Conservation (phyloP, 192 early-diverging fungal species). For the Endogone sp. region DNA sequence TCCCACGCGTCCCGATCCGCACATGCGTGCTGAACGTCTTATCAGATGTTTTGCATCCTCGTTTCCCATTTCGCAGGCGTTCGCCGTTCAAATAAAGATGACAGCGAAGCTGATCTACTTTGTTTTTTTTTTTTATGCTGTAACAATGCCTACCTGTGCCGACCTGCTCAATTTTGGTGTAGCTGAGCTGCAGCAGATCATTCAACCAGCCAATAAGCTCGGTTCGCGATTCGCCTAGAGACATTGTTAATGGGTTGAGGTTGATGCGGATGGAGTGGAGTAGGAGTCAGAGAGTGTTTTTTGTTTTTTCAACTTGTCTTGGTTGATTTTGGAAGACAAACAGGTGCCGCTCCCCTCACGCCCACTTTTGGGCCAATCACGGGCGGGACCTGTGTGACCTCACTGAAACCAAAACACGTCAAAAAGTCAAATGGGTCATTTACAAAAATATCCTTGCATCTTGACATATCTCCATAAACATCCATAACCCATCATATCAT, state of each 20-base stretch:
- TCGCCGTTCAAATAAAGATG: background rate
- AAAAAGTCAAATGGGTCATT: no score
- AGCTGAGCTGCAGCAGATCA: conserved; percentile 84
- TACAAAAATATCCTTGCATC: background rate
- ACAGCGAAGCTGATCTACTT: background rate
- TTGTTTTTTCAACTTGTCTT: background rate
- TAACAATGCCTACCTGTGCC: conserved; percentile 71
- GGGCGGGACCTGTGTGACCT: no score
- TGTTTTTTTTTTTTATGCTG: conserved; percentile 9
- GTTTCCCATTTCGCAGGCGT: background rate
- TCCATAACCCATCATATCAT: no score
- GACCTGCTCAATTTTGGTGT: conserved; percentile 93
- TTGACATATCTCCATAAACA: background rate
- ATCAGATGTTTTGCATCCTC: background rate
- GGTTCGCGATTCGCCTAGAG: conserved; percentile 80
- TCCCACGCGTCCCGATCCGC: background rate
- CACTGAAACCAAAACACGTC: no score
- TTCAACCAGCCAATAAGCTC: conserved; percentile 96
- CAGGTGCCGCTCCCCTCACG: no score
- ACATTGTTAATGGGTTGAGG: background rate
- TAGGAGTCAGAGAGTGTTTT: background rate
- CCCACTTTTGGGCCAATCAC: no score
- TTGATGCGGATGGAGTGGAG: background rate
- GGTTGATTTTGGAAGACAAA: background rate
- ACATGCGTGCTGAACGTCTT: background rate